Percentiles rank a stretch among this genome's conserved stretches.
These are phyloP conservation scores for Chondrostereum purpureum DNA, from an alignment of 1,284 basidiomycete genomes.

Conservation along the genomic window DNA sequence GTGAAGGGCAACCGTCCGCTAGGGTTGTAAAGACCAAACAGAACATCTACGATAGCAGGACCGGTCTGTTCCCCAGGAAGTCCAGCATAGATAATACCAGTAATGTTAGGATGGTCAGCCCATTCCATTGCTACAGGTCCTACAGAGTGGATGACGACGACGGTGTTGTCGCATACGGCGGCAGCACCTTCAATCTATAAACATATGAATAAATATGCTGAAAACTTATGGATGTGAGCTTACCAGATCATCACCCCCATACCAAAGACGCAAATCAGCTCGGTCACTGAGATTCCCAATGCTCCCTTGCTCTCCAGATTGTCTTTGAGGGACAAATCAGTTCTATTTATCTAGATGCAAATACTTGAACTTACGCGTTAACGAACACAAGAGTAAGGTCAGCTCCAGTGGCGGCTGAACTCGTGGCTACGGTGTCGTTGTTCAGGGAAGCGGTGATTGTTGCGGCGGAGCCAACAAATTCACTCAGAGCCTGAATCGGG, in stretches of 20 bases:
- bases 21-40: constrained; percentile 46
- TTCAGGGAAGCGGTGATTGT: constrained; percentile 45
- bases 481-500: constrained; percentile 43
- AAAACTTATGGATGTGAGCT: constrained; percentile 9
- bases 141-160: constrained; percentile 23
- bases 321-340: not conserved
- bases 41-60: constrained; percentile 46
- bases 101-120: constrained; percentile 28
- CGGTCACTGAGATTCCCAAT: constrained; percentile 41
- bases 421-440: constrained; percentile 43
- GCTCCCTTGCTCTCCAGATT: not conserved
- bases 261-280: constrained; percentile 70
- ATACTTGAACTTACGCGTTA: constrained; percentile 36
- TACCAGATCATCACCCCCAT: constrained; percentile 34
- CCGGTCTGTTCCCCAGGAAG: constrained; percentile 58
- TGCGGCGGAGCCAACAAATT: constrained; percentile 35
- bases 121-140: not conserved
- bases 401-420: constrained; percentile 39
- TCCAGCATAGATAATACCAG: constrained; percentile 42
- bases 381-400: constrained; percentile 63
- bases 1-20: constrained; percentile 51
- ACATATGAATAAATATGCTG: not conserved
- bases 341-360: not conserved
- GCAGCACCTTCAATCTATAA: constrained; percentile 23
- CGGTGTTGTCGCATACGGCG: constrained; percentile 37